Evolutionary conservation across 139 green algal species (phyloP).

Genomic region (Diplosphaera chodatii): DNA sequence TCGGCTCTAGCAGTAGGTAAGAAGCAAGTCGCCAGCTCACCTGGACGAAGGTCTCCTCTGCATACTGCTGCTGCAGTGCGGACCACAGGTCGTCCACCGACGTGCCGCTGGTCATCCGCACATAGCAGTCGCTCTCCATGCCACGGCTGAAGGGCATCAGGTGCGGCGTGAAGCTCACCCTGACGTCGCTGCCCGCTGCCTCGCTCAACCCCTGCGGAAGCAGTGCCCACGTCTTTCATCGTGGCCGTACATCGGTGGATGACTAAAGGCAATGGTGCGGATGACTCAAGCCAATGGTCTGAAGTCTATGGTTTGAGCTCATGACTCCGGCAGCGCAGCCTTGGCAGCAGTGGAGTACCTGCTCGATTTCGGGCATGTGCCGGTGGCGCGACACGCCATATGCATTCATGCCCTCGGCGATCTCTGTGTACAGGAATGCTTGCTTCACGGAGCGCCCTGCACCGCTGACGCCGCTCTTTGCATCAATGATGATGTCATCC

Average conservation of each 20-base stretch:
- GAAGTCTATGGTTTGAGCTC: too few species aligned
- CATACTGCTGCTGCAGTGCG: conserved; percentile 43
- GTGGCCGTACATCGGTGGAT: too few species aligned
- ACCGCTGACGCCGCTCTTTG: conserved; percentile 91
- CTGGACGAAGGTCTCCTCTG: conserved; percentile 71
- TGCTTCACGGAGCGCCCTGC: conserved; percentile 86
- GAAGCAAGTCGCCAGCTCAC: too few species aligned
- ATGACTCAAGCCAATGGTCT: too few species aligned
- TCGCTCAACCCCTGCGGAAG: conserved; percentile 64
- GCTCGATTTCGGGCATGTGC: conserved; percentile 97
- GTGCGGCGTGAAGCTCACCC: conserved; percentile 93
- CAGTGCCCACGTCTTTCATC: background rate
- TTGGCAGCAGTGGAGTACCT: too few species aligned
- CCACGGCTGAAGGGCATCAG: conserved; percentile 94
- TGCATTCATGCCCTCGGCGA: conserved; percentile 73
- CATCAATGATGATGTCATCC: conserved; percentile 96
- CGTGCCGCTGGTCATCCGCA: conserved; percentile 65
- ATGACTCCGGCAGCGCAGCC: too few species aligned
- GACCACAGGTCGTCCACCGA: conserved; percentile 66
- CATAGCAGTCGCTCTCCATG: conserved; percentile 96
- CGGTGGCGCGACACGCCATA: conserved; percentile 82
- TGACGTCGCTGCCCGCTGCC: conserved; percentile 59
- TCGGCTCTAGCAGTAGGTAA: too few species aligned
- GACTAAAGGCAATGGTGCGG: too few species aligned
- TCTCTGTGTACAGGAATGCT: conserved; percentile 88